phyloP scores from a whole-genome alignment of 1,284 basidiomycete species.

The Ganoderma sp. region DNA sequence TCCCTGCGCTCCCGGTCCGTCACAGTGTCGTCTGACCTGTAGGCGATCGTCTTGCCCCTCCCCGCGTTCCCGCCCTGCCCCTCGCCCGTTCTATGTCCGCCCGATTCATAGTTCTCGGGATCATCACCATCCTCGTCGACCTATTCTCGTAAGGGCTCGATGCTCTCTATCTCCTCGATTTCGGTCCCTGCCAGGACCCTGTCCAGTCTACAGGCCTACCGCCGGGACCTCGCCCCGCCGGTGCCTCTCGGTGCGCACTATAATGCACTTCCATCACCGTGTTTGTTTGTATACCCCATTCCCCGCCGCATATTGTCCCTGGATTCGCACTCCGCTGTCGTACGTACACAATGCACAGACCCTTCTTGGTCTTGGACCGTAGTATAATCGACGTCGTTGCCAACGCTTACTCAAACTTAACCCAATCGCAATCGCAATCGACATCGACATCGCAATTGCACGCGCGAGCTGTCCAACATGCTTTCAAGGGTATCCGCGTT shows the following conservation, averaged over 20 bases:
- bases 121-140: slow-evolving; percentile 76
- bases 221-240: neutral
- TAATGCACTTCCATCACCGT: neutral
- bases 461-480: neutral
- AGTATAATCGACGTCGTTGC: neutral
- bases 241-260: neutral
- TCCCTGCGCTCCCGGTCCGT: slow-evolving; percentile 4
- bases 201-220: neutral
- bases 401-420: neutral
- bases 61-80: neutral
- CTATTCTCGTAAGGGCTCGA: slow-evolving; percentile 48
- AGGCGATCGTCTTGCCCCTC: neutral
- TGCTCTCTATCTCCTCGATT: neutral
- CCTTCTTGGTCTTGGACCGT: neutral
- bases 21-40: neutral
- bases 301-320: neutral
- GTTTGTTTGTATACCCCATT: slow-evolving; percentile 11
- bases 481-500: slow-evolving; percentile 23
- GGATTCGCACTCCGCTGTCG: slow-evolving; percentile 7
- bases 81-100: neutral
- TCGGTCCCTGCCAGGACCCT: neutral
- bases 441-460: neutral
- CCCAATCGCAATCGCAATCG: slow-evolving; percentile 5
- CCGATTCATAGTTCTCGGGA: slow-evolving; percentile 60
- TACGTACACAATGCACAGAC: neutral